Conservation (phyloP, 2,329 filamentous ascomycete species). For the Exophiala bonariae region DNA sequence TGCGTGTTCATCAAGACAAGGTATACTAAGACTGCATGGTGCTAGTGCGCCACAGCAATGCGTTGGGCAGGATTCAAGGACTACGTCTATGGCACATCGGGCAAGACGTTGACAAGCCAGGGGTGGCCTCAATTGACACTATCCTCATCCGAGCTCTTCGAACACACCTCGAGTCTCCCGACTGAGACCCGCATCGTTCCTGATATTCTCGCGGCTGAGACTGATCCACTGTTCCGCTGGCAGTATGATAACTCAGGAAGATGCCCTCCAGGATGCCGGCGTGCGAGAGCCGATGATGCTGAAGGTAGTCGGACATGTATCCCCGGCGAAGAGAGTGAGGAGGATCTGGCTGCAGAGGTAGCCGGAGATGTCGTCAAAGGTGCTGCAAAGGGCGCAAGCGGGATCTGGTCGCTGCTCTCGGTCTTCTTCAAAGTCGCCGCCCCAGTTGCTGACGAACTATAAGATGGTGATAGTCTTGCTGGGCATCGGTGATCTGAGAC, state of each 20-base stretch:
- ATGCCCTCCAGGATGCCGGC: conserved; percentile 12
- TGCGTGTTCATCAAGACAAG: no score
- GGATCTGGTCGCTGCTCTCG: neutral
- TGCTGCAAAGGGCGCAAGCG: neutral
- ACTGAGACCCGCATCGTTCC: conserved; percentile 43
- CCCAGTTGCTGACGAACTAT: neutral
- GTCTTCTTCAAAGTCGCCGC: conserved; percentile 1
- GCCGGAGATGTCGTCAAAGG: neutral
- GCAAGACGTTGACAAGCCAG: conserved; percentile 45
- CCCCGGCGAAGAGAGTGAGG: neutral
- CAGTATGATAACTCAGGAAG: conserved; percentile 43
- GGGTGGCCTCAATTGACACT: conserved; percentile 57
- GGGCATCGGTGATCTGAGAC: no score
- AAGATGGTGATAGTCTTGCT: no score
- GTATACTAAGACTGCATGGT: no score
- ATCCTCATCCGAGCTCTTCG: conserved; percentile 48
- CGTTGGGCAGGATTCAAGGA: conserved; percentile 58
- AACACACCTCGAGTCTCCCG: conserved; percentile 31
- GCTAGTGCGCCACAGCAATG: conserved; percentile 58
- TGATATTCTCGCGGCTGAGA: conserved; percentile 53
- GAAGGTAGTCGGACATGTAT: neutral
- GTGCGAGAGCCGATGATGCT: neutral
- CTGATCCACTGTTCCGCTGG: conserved; percentile 56
- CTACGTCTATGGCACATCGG: conserved; percentile 56
- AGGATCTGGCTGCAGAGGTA: neutral